Evolutionary conservation across 1,284 basidiomycete species (phyloP), one percentile per base, ranked within the genome.

Genomic region (Fomitiporia mediterranea): DNA sequence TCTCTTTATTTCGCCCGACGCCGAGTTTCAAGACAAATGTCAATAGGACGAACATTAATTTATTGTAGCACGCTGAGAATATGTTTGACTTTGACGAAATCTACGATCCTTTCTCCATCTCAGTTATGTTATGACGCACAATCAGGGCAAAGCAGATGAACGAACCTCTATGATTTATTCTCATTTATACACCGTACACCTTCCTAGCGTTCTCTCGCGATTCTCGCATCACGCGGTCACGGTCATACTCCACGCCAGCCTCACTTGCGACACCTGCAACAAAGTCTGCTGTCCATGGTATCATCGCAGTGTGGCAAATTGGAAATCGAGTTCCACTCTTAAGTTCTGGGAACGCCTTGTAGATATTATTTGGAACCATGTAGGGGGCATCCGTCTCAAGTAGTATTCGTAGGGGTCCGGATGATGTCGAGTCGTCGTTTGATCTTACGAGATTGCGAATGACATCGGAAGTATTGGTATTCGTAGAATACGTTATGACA

Each of bases 301-400:
- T 79, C 86, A 91, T 91, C 0, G 80, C 87, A 0, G 81, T 82
- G 65, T 91, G 89, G 52, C 79, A 87, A 5, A 91, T 67, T 0
- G 89, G 85, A 0, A 91, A 69, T 58, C 81, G 78, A 63, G 27
- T 8, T 17, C 57, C 53, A 19, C 81, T 81, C 61, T 79, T 83
- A 47, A 85, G 65, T 0, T 69, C 70, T 2, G 77, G 72, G 0
- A 85, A 68, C 0, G 82, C 73, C 7, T 68, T 67, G 65, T 89
- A 89, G 27, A 92, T 67, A 60, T 88, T 91, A 0, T 80, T 74
- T 0, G 89, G 90, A 0, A 85, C 76, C 89, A 92, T 92, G 71
- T 79, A 92, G 0, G 90, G 89, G 0, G 88, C 89, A 61, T 92
- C 89, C 0, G 90, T 91, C 68, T 92, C 90, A 2, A 91, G 74